These are phyloP conservation scores for Daldinia bambusicola DNA, from an alignment of 495 filamentous ascomycete genomes.

Conservation along the genomic window DNA sequence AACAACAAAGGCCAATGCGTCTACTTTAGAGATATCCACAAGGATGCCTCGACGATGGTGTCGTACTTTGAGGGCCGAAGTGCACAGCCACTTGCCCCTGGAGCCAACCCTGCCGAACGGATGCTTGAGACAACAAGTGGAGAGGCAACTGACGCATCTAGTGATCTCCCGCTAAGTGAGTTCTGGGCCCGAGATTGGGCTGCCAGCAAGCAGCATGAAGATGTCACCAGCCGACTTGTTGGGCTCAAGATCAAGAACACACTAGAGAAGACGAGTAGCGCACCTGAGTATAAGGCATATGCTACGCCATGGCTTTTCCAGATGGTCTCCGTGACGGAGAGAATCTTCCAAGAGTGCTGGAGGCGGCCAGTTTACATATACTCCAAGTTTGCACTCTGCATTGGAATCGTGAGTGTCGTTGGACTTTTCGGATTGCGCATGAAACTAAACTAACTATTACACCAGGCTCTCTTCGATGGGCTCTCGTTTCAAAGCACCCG, in stretches of 20 bases:
- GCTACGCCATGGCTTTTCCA: constrained; percentile 67
- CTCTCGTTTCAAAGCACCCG: too few relatives aligned
- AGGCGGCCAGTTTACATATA: constrained; percentile 86
- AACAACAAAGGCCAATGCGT: constrained; percentile 62
- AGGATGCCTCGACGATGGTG: constrained; percentile 44
- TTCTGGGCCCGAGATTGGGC: constrained; percentile 78
- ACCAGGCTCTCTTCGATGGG: too few relatives aligned
- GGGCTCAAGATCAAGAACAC: constrained; percentile 40
- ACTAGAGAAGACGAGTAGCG: constrained; percentile 50
- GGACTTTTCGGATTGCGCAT: neutral
- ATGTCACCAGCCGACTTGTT: constrained; percentile 58
- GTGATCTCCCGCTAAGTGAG: constrained; percentile 80
- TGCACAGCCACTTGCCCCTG: constrained; percentile 56
- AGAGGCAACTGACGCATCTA: constrained; percentile 79
- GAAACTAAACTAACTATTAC: too few relatives aligned
- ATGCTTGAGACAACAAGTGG: constrained; percentile 89
- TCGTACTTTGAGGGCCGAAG: constrained; percentile 64
- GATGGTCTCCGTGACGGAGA: constrained; percentile 60
- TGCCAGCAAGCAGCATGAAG: constrained; percentile 74
- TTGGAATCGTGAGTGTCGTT: constrained; percentile 52
- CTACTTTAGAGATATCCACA: constrained; percentile 63
- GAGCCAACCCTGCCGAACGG: constrained; percentile 72
- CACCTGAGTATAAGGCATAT: constrained; percentile 44
- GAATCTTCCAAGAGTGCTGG: constrained; percentile 91
- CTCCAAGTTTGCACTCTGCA: constrained; percentile 70